These are phyloP conservation scores for Talaromyces pinophilus DNA, from an alignment of 2,329 filamentous ascomycete genomes.

Conservation along the genomic window DNA sequence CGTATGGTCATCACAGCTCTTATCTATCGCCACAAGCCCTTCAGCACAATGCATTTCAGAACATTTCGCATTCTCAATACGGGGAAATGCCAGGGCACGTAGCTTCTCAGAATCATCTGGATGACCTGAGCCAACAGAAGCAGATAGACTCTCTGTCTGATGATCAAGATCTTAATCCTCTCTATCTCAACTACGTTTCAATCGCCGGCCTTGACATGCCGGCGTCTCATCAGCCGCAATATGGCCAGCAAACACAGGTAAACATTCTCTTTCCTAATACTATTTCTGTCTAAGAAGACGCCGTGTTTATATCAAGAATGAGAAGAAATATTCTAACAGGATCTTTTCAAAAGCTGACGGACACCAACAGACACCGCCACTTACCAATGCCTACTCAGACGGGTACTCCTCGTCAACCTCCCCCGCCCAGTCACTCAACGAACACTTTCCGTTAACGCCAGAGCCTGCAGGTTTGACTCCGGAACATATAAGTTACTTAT, in stretches of 20 bases:
- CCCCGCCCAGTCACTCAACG: slow-evolving; percentile 40
- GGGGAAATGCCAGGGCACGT: slow-evolving; percentile 37
- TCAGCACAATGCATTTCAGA: slow-evolving; percentile 34
- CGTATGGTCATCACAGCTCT: slow-evolving; percentile 36
- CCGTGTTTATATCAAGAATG: background rate
- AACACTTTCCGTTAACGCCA: slow-evolving; percentile 44
- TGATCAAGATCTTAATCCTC: slow-evolving; percentile 59
- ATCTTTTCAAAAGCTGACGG: slow-evolving; percentile 23
- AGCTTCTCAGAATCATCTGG: slow-evolving; percentile 40
- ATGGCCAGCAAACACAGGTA: slow-evolving; percentile 44
- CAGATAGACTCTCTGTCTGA: slow-evolving; percentile 55
- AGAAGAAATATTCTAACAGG: slow-evolving; percentile 11
- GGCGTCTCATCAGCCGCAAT: slow-evolving; percentile 26
- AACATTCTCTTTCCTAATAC: slow-evolving; percentile 29
- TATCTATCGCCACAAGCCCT: slow-evolving; percentile 31
- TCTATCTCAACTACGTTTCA: slow-evolving; percentile 62
- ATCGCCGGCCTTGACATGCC: slow-evolving; percentile 59
- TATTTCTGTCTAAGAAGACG: background rate
- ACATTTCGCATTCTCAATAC: slow-evolving; percentile 34
- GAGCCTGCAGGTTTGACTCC: slow-evolving; percentile 45
- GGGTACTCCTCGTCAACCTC: slow-evolving; percentile 47
- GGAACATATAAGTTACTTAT: slow-evolving; percentile 23
- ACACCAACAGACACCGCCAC: slow-evolving; percentile 39
- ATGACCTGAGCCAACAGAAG: slow-evolving; percentile 53
- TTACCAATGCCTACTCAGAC: slow-evolving; percentile 42